A percentile compares a stretch with the other conserved stretches of the same genome.
Conservation (phyloP, 176 grass and related monocot genomes). For the Aegilops bicornis region DNA sequence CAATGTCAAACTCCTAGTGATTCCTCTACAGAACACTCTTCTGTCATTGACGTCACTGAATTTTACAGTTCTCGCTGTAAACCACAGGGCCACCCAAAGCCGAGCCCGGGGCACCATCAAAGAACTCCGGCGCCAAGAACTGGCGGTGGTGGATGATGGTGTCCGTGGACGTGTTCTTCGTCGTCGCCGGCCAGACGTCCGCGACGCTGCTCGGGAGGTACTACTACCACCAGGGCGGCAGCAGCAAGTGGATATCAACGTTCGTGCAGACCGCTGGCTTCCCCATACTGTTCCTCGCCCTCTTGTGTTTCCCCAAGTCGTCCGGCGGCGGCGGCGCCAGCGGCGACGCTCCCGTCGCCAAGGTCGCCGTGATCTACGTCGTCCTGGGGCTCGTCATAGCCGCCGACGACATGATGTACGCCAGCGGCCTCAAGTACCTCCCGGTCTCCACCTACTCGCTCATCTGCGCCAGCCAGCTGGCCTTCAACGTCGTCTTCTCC, state of each 20-base stretch:
- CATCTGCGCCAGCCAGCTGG: constrained; percentile 75
- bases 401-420: constrained; percentile 75
- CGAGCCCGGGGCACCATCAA: constrained; percentile 24
- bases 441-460: constrained; percentile 73
- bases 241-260: constrained; percentile 69
- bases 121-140: not conserved
- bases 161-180: constrained; percentile 44
- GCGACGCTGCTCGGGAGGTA: constrained; percentile 69
- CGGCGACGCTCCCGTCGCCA: constrained; percentile 13
- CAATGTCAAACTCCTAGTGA: not conserved
- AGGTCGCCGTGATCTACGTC: constrained; percentile 49
- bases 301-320: constrained; percentile 41
- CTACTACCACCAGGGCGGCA: constrained; percentile 85
- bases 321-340: not conserved
- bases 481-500: constrained; percentile 70
- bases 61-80: not conserved
- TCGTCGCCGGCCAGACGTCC: constrained; percentile 57
- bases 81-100: constrained; percentile 35
- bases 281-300: constrained; percentile 54
- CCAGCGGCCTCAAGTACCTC: constrained; percentile 59
- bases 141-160: constrained; percentile 56
- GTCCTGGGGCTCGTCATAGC: constrained; percentile 67
- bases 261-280: constrained; percentile 62
- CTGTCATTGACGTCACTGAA: not conserved
- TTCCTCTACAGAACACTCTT: too few relatives aligned